Conservation (phyloP, 2,329 filamentous ascomycete species). For the Fusarium devonianum region DNA sequence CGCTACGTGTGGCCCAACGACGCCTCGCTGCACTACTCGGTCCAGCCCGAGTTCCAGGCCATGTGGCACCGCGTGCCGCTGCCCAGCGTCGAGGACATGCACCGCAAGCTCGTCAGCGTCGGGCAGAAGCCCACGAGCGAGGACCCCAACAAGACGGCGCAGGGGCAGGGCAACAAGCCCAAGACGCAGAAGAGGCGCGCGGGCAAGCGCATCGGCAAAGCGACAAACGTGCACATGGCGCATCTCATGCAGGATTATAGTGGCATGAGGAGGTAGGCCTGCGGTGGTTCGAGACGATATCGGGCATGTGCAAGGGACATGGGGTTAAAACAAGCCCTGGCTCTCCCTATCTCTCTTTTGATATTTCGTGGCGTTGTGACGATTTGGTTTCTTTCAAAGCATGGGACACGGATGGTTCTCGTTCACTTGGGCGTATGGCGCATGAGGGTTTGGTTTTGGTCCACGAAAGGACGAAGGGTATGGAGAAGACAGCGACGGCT, state of each 20-base stretch:
- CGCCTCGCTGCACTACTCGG: constrained; percentile 73
- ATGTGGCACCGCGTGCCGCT: constrained; percentile 86
- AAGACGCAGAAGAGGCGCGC: constrained; percentile 78
- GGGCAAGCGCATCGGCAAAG: constrained; percentile 74
- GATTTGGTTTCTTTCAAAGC: neutral
- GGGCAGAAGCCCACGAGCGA: constrained; percentile 87
- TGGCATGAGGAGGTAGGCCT: constrained; percentile 54
- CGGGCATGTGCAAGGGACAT: neutral
- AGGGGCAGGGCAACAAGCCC: constrained; percentile 58
- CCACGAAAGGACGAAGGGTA: constrained; percentile 16
- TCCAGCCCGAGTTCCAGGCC: constrained; percentile 82
- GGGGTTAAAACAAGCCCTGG: no score
- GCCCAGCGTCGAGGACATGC: constrained; percentile 77
- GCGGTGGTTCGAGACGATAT: constrained; percentile 12
- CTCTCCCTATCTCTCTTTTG: no score
- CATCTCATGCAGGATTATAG: constrained; percentile 79
- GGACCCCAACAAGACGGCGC: constrained; percentile 64
- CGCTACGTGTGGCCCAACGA: constrained; percentile 91
- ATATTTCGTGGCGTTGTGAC: neutral
- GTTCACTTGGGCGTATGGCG: constrained; percentile 20
- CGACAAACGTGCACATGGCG: constrained; percentile 87
- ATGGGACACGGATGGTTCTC: constrained; percentile 2
- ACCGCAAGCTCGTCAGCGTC: constrained; percentile 76
- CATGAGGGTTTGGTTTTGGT: constrained; percentile 8
- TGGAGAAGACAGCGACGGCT: constrained; percentile 7